A percentile compares a stretch with the other conserved stretches of the same genome.
These are phyloP conservation scores for Stentor coeruleus DNA, from an alignment of 73 alveolate species.

Conservation along the genomic window DNA sequence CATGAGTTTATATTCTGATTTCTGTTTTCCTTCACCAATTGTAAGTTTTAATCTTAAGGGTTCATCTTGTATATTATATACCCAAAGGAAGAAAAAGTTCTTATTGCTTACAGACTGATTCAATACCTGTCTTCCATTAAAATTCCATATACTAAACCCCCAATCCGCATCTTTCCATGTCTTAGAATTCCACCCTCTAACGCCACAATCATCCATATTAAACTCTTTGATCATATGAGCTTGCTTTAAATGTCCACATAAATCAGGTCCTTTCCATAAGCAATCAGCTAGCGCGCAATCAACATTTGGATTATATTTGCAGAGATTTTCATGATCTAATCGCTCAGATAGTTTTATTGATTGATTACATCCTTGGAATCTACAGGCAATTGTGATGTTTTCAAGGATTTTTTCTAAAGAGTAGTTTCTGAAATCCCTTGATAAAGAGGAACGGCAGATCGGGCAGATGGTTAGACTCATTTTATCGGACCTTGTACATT, in stretches of 20 bases:
- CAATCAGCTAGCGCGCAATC: not conserved
- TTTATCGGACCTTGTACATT: not conserved
- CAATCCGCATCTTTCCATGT: not conserved
- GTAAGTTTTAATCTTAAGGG: not conserved
- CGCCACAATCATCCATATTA: not conserved
- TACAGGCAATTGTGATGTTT: not conserved
- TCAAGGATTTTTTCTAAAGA: not conserved
- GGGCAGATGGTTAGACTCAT: too few relatives aligned
- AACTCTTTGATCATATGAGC: not conserved
- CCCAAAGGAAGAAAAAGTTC: not conserved
- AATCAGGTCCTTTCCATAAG: not conserved
- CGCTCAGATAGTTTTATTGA: not conserved
- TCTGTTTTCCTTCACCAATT: not conserved
- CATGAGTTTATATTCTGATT: not conserved
- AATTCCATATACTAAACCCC: conserved; percentile 15
- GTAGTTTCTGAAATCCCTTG: not conserved
- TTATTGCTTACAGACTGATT: not conserved
- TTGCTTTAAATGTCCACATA: not conserved
- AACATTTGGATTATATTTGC: not conserved
- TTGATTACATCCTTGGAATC: not conserved
- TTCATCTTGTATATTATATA: not conserved
- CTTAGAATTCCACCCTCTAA: not conserved
- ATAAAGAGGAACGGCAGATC: not conserved
- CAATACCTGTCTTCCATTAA: not conserved
- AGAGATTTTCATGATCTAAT: not conserved